Percentiles rank a stretch among this genome's conserved stretches.
Evolutionary conservation across 2,329 filamentous ascomycete genomes (phyloP).

Genomic region (Mariannaea elegans): DNA sequence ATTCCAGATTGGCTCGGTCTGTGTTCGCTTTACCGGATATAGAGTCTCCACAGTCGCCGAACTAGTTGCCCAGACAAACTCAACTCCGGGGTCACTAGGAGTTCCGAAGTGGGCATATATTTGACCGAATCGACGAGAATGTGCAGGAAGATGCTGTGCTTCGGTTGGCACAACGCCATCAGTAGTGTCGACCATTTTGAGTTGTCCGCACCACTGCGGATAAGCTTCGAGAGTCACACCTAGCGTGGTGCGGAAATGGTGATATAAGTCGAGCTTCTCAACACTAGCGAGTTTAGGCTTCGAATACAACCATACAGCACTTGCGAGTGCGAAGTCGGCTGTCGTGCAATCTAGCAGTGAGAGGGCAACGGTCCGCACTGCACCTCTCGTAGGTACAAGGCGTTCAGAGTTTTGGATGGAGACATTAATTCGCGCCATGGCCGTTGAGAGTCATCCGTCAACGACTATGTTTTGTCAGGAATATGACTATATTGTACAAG

Average conservation of each 20-base stretch:
- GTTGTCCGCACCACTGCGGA: constrained; percentile 32
- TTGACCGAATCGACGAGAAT: constrained; percentile 33
- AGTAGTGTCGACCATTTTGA: constrained; percentile 21
- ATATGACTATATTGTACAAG: too few relatives aligned
- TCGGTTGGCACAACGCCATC: constrained; percentile 23
- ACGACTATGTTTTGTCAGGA: too few relatives aligned
- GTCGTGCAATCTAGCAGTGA: constrained; percentile 37
- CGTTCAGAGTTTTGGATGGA: too few relatives aligned
- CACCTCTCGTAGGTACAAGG: too few relatives aligned
- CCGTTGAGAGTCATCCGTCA: too few relatives aligned
- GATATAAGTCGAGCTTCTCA: neutral
- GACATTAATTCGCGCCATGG: too few relatives aligned
- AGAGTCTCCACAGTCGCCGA: constrained; percentile 14
- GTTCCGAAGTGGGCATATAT: constrained; percentile 33
- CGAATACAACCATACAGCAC: constrained; percentile 37
- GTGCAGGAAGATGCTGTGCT: constrained; percentile 22
- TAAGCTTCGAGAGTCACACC: constrained; percentile 24
- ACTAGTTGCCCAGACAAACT: constrained; percentile 28
- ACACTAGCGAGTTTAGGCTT: neutral
- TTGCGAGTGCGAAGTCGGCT: constrained; percentile 32
- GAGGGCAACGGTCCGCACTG: constrained; percentile 4
- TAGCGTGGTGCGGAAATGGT: constrained; percentile 23
- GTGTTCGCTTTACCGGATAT: constrained; percentile 16
- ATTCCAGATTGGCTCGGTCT: constrained; percentile 21
- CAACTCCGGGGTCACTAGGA: constrained; percentile 27